Evolutionary conservation across 2,329 filamentous ascomycete genomes (phyloP).

Genomic region (Cytospora leucostoma): DNA sequence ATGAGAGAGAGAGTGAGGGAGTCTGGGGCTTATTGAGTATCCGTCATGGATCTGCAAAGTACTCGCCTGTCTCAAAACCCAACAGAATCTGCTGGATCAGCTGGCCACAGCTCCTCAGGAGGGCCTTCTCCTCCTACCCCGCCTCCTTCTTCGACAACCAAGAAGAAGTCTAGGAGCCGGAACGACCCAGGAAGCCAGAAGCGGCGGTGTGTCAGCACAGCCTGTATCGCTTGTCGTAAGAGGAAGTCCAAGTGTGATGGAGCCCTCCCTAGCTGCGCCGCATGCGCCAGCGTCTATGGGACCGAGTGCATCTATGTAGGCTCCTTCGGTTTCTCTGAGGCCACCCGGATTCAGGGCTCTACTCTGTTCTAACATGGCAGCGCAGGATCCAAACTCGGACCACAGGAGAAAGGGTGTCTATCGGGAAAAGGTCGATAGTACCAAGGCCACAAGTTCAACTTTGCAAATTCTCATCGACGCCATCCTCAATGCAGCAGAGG

Average conservation of each 20-base stretch:
- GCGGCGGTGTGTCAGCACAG: constrained; percentile 79
- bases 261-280: constrained; percentile 85
- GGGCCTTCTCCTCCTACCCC: constrained; percentile 21
- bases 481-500: constrained; percentile 86
- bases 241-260: constrained; percentile 91
- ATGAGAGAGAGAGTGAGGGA: neutral
- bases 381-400: constrained; percentile 81
- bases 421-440: constrained; percentile 85
- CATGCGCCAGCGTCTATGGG: constrained; percentile 91
- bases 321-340: neutral
- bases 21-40: neutral
- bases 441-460: constrained; percentile 84
- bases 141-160: constrained; percentile 32
- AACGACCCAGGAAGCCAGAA: constrained; percentile 57
- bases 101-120: neutral
- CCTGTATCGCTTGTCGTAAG: constrained; percentile 76
- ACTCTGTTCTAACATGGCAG: neutral
- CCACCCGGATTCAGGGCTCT: neutral
- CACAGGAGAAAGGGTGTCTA: constrained; percentile 96
- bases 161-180: constrained; percentile 55
- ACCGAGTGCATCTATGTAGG: constrained; percentile 78
- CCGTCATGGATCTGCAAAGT: constrained; percentile 19
- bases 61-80: constrained; percentile 18
- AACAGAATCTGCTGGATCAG: neutral
- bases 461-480: constrained; percentile 91